Evolutionary conservation across 208 protist species (phyloP), one percentile per base, ranked within the genome.

Genomic region (Balamuthia mandrillaris): DNA sequence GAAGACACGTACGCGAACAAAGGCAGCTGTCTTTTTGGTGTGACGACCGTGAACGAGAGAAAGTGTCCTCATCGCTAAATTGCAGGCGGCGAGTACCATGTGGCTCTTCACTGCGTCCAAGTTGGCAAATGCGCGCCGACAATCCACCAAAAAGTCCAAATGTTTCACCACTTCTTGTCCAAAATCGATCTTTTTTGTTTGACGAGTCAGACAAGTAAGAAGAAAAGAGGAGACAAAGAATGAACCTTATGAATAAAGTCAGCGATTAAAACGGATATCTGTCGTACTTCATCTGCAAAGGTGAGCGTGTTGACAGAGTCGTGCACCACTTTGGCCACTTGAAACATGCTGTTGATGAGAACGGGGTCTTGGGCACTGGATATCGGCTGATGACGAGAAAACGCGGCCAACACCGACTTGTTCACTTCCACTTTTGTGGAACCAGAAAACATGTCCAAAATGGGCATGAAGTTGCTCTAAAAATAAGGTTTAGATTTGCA

Each of bases 81-180:
- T 27, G 31, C 72, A 60, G 12, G 86, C 90, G 37, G 52, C 24
- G 41, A 89, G 81, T 9, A 95, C 90, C 24, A 94, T 79, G 6
- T 86, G 10, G 52, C 65, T 44, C 54, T 95, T 91, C 5, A 94
- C 85, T 27, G 18, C 16, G 79, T 95, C 93, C n/a, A 94, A 81
- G 60, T 94, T 90, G 39, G 74, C 68, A 78, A 96, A 95, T 14
- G 79, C 72, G 44, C 79, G 60, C 29, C 94, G 81, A 21, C 91
- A 95, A 41, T 95, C 93, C 4, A 93, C 91, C 61, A 84, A 95
- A 56, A 95, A 95, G 33, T 93, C 93, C n/a, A 95, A 84, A 72
- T 94, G 68, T 72, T 91, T 87, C 52, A 95, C 93, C 24, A 95
- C 85, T 31, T 94, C 87, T 41, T 66, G 88, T 4, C 90, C 88